These are phyloP conservation scores for Stevia rebaudiana DNA, from an alignment of 140 eudicot genomes.

Conservation along the genomic window DNA sequence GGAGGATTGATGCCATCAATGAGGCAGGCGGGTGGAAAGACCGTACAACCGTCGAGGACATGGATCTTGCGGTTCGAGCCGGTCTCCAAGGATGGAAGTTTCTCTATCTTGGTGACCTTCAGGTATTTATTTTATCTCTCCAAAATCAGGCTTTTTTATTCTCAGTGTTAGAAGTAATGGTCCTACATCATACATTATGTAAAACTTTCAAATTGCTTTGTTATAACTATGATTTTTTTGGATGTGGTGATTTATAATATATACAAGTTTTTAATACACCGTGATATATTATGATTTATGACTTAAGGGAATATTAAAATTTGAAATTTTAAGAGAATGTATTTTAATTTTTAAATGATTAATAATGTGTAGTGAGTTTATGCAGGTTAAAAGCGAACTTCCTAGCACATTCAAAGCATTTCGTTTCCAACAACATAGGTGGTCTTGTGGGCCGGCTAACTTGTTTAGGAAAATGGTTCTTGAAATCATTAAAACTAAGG, in stretches of 20 bases:
- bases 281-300: too few species aligned
- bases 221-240: too few species aligned
- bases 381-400: slow-evolving; percentile 98
- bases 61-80: slow-evolving; percentile 98
- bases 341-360: too few species aligned
- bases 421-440: slow-evolving; percentile 97
- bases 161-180: too few species aligned
- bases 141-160: too few species aligned
- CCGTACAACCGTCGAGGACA: slow-evolving; percentile 91
- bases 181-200: too few species aligned
- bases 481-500: slow-evolving; percentile 87
- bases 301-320: too few species aligned
- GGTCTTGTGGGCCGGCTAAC: slow-evolving; percentile 99
- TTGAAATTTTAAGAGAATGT: too few species aligned
- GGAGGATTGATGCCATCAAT: slow-evolving; percentile 88
- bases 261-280: too few species aligned
- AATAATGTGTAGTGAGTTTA: too few species aligned
- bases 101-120: slow-evolving; percentile 89
- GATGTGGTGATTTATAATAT: too few species aligned
- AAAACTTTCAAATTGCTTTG: too few species aligned
- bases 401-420: slow-evolving; percentile 99
- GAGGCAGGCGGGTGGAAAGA: slow-evolving; percentile 99
- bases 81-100: slow-evolving; percentile 96
- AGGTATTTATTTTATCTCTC: slow-evolving; percentile 29
- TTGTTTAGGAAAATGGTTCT: slow-evolving; percentile 91